Base-by-base conservation (phyloP, 2,329 filamentous ascomycete genomes). In the Pseudogymnoascus destructans region DNA sequence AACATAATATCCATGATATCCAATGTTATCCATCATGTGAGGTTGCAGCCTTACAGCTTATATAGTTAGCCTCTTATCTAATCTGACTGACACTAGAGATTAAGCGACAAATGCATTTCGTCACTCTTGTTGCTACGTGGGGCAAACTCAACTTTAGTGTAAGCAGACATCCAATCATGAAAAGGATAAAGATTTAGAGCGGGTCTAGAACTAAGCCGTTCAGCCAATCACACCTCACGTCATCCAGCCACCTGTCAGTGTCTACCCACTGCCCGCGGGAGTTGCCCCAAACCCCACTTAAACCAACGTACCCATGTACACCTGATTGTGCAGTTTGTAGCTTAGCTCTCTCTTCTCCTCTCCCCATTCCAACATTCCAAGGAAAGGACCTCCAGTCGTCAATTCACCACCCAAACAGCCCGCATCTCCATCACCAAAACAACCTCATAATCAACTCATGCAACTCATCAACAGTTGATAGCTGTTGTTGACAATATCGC, bases 281-380 rank as follows among this genome's bases (percentile, higher is more conserved):
- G 46, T 52, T 52, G 46, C 46, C 46, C 46, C 46, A 52, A 30
- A 25, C 6, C n/a, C 46, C 46, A 52, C 46, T 30, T 19, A 5
- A 30, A 52, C 25, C 15, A n/a, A 30, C 7, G 23, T 52, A 52
- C 9, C 46, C 46, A 17, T 17, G 46, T 52, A 30, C 25, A 52
- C 25, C 23, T 8, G 46, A 30, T 30, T 19, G 9, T 30, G 25
- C 46, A 19, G 25, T 52, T 17, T 30, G 46, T 30, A 52, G 46
- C 46, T 52, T 52, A 52, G 46, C 46, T 52, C 46, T 52, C n/a
- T 27, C 46, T n/a, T 52, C 25, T 52, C 46, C 46, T 52, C 46
- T 52, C 46, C 46, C 46, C 46, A 52, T 52, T 52, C 46, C 46
- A 52, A 52, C 46, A 52, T 52, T 52, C 46, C 46, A 52, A 52